Evolutionary conservation across 768 basidiomycete species (phyloP).

Genomic region (Naematelia encephala): DNA sequence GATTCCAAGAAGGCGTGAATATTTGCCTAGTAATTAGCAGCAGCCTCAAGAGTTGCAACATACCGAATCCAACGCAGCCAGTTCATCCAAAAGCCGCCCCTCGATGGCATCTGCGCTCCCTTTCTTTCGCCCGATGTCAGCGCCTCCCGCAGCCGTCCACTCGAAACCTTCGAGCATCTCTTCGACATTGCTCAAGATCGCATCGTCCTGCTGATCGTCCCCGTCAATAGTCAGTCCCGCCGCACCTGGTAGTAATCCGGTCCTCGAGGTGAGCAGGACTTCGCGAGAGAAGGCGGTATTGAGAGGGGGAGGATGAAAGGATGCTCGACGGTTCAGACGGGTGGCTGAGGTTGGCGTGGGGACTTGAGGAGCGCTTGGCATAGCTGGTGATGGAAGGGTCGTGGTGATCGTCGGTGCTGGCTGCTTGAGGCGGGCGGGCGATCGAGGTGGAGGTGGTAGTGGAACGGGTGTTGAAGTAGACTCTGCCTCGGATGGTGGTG

Average conservation of each 20-base stretch:
- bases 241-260: slow-evolving; percentile 36
- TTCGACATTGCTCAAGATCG: slow-evolving; percentile 85
- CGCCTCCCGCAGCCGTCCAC: slow-evolving; percentile 67
- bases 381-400: slow-evolving; percentile 22
- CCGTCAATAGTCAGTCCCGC: slow-evolving; percentile 61
- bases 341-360: slow-evolving; percentile 53
- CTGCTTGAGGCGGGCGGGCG: slow-evolving; percentile 53
- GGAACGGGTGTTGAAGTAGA: not conserved
- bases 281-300: slow-evolving; percentile 49
- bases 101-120: slow-evolving; percentile 89
- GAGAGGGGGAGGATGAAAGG: slow-evolving; percentile 46
- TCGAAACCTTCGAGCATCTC: slow-evolving; percentile 99
- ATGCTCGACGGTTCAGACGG: slow-evolving; percentile 58
- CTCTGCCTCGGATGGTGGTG: not conserved
- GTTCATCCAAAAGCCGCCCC: slow-evolving; percentile 78
- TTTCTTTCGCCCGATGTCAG: slow-evolving; percentile 56
- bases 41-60: slow-evolving; percentile 15
- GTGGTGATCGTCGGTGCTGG: slow-evolving; percentile 32
- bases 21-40: slow-evolving; percentile 67
- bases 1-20: slow-evolving; percentile 96
- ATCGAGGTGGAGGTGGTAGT: not conserved
- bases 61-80: slow-evolving; percentile 91
- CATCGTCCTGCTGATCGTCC: slow-evolving; percentile 64
- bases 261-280: slow-evolving; percentile 40
- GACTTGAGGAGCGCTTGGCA: slow-evolving; percentile 11